Evolutionary conservation across 1,284 basidiomycete genomes (phyloP), one percentile per base, ranked within the genome.

Genomic region (Melampsora americana): DNA sequence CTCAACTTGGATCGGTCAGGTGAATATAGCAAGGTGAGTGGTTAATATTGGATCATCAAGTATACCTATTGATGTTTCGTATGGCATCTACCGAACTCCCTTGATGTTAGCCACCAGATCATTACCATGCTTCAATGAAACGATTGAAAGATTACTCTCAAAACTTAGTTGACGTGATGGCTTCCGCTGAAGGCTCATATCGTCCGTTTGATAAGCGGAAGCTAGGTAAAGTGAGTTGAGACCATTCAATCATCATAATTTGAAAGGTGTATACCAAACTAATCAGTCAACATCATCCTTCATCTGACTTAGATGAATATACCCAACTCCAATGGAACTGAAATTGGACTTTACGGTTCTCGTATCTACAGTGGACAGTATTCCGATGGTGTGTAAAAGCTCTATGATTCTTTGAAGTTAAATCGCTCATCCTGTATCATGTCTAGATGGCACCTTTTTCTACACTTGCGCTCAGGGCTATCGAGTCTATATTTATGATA

Each of bases 311-410:
- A 93, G 90, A 86, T 88, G 61, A 85, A 92, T 28, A 84, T 96
- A 12, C 95, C 95, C 0, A 97, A 96, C 81, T 88, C 90, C 3
- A 87, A 88, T 78, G 95, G 95, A 3, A 91, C 92, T 0, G 88
- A 92, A 14, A 94, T 98, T 0, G 92, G 93, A 0, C 85, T 86
- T 48, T 94, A 94, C 80, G 86, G 87, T 3, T 85, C 89, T 16
- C 92, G 93, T 77, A 89, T 94, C 44, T 99, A 99, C 82, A 92
- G 90, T 14, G 96, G 93, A 0, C 95, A 97, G 82, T 98, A 90
- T 83, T 94, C 92, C 78, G 83, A 82, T 66, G 83, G 83, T 73
- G 77, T 79, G 42, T 71, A 88, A 89, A 0, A 90, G 91, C 82
- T 56, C 59, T 66, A 16, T 66, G 5, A 12, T 61, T 7, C 26